Evolutionary conservation across 345 rosid species (phyloP), one percentile per base, ranked within the genome.

Genomic region (Zanthoxylum bungeanum): DNA sequence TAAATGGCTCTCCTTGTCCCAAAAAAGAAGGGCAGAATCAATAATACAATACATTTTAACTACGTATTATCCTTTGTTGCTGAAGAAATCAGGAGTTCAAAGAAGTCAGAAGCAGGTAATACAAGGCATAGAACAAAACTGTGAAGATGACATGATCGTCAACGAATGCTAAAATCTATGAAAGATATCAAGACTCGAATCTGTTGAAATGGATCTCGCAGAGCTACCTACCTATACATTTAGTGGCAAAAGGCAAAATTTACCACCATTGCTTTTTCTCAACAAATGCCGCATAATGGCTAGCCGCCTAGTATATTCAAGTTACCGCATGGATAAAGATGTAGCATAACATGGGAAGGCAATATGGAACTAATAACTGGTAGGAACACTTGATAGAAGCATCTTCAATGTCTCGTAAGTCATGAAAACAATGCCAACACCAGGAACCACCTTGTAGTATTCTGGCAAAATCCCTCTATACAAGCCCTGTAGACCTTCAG

Each of bases 391-490:
- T 27, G 89, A 77, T 21, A 92, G 77, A 70, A 85, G 83, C 70
- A 40, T 76, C 76, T 87, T 91, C 72, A 96, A 69, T 12, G 88
- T 75, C 83, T 96, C 98, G 31, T 85, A 89, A 2, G 97, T 85
- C 98, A 91, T 91, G 85, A 96, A 96, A 75, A 84, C 81, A 36
- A 96, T 96, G 78, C 98, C 96, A 16, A 93, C 97, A 28, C 97
- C 85, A 19, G 97, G 99, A 69, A 91, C 94, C 19, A 93, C 99
- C 82, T 96, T 96, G 89, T 84, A 96, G 82, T 89, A 96, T 70
- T 93, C 98, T 0, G 99, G 98, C 83, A 93, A 73, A 64, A 96
- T 88, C 80, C 99, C 99, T 79, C 99, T 87, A 52, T 96, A 96
- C 75, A 96, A 69, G 51, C 98, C 98, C 40, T 86, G 77, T 16